Base-by-base conservation (phyloP, 2,329 filamentous ascomycete species). In the Bipolaris cookei region DNA sequence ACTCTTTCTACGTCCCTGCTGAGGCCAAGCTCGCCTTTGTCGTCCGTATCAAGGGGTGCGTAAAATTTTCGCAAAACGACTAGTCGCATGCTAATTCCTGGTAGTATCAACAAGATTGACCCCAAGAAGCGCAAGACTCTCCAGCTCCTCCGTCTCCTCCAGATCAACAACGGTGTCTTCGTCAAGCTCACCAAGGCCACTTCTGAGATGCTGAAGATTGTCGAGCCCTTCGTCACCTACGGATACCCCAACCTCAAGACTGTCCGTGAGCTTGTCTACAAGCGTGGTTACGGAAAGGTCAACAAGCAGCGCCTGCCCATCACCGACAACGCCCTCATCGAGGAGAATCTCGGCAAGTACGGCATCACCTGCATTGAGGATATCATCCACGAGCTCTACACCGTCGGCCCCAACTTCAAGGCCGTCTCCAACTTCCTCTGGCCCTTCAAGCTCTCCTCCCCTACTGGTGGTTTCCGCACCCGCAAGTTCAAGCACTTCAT, bases 111-210 rank as follows among this genome's bases (percentile, higher is more conserved):
- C 92, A 99, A 99, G 91, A 98, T 99, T 77, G 89, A 96, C 81
- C 95, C 95, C 78, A 98, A 99, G 91, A 96, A 96, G 83, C 94
- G 95, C 88, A 99, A 99, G 90, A 98, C 97, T 80, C 90, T 99
- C 75, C 95, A 99, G 86, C 91, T 99, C 64, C 94, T 99, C 82
- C 94, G 95, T 88, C 92, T 99, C 69, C 90, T 99, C 79, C 95
- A 99, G 88, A 99, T 99, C 91, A 99, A 99, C 92, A 98, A 97
- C 82, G 95, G 95, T 83, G 91, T 97, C 82, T 99, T 99, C 85
- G 86, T 99, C 83, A 89, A 88, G 77, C 86, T 97, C 79, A 98
- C 93, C 85, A 99, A 98, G 91, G 95, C 95, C 70, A 98, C 94
- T 78, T 88, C 74, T 44, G 93, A 97, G 88, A 97, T 97, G 93